phyloP scores from a whole-genome alignment of 2,329 filamentous ascomycete species.

The Cordyceps sp. region DNA sequence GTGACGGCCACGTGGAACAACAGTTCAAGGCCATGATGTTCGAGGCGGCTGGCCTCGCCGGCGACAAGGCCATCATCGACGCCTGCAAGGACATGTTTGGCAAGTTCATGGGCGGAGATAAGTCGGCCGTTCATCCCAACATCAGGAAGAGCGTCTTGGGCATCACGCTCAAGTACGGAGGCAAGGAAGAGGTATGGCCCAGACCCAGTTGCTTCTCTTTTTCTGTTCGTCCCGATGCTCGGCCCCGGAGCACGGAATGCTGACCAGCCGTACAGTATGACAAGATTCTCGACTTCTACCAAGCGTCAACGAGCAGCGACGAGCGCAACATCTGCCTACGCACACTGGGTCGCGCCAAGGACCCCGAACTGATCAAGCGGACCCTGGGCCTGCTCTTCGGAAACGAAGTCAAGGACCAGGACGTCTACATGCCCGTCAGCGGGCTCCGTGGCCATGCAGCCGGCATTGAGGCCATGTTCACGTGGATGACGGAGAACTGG shows the following conservation, averaged over 20 bases:
- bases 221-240: slow-evolving; percentile 1
- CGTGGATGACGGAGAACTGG: slow-evolving; percentile 80
- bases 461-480: slow-evolving; percentile 67
- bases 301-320: slow-evolving; percentile 50
- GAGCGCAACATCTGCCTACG: slow-evolving; percentile 87
- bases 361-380: slow-evolving; percentile 64
- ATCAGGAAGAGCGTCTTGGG: slow-evolving; percentile 74
- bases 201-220: not conserved
- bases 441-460: slow-evolving; percentile 61
- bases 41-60: slow-evolving; percentile 62
- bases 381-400: slow-evolving; percentile 61
- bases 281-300: slow-evolving; percentile 57
- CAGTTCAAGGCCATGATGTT: slow-evolving; percentile 93
- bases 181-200: slow-evolving; percentile 53
- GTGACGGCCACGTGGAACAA: slow-evolving; percentile 77
- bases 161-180: slow-evolving; percentile 70
- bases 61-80: slow-evolving; percentile 61
- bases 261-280: slow-evolving; percentile 41
- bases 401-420: slow-evolving; percentile 80
- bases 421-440: slow-evolving; percentile 77
- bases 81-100: slow-evolving; percentile 82
- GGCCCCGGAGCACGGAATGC: not conserved
- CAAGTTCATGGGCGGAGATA: slow-evolving; percentile 67
- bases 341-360: slow-evolving; percentile 60
- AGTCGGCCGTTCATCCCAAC: slow-evolving; percentile 76